phyloP scores from a whole-genome alignment of 192 early-diverging fungal species.

The Haplosporangium gracile region DNA sequence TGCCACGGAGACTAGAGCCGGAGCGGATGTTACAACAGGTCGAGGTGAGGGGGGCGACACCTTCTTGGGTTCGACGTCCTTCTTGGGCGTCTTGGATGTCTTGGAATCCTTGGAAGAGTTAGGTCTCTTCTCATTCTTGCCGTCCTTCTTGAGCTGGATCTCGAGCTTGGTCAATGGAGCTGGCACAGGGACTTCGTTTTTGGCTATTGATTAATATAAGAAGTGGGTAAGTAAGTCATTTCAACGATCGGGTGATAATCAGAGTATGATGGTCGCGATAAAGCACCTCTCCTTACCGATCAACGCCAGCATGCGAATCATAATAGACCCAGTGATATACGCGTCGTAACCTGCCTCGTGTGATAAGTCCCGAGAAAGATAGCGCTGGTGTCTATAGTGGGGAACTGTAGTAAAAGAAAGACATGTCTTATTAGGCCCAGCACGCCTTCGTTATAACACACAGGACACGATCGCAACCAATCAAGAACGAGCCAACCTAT shows the following conservation, averaged over 20 bases:
- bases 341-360: constrained; percentile 97
- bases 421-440: not conserved
- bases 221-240: not conserved
- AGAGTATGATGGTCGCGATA: not conserved
- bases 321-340: constrained; percentile 85
- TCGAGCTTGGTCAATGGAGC: not conserved
- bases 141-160: not conserved
- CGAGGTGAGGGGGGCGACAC: not conserved
- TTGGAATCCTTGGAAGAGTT: not conserved
- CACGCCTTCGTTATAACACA: not conserved
- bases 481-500: not conserved
- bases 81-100: not conserved
- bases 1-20: not conserved
- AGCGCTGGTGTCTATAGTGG: constrained; percentile 63
- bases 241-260: not conserved
- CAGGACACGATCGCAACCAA: not conserved
- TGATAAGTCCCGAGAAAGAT: constrained; percentile 51
- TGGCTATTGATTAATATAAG: not conserved
- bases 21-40: not conserved
- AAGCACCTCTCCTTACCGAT: constrained; percentile 30
- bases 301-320: constrained; percentile 71
- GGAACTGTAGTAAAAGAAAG: constrained; percentile 45
- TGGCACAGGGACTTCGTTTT: not conserved
- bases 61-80: not conserved
- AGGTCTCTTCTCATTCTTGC: not conserved